These are phyloP conservation scores for Fusarium dimerum DNA, from an alignment of 2,329 filamentous ascomycete species.

Conservation along the genomic window DNA sequence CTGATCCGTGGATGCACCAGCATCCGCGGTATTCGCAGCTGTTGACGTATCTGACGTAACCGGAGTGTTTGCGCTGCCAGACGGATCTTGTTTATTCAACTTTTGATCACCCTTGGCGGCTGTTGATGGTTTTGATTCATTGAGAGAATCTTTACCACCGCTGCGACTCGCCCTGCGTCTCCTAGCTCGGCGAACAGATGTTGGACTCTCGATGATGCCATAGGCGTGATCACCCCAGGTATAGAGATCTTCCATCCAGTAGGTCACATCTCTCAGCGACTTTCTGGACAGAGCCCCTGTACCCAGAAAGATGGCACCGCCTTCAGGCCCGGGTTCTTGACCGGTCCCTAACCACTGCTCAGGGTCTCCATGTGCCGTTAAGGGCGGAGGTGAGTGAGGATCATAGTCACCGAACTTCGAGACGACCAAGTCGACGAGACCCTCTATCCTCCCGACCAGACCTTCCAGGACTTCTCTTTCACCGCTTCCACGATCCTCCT, in stretches of 20 bases:
- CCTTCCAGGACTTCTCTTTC: conserved; percentile 92
- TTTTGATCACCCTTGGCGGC: background rate
- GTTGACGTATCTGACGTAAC: background rate
- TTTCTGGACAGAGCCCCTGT: conserved; percentile 70
- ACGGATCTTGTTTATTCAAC: background rate
- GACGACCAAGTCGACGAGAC: conserved; percentile 84
- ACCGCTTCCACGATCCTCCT: conserved; percentile 91
- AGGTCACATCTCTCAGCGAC: conserved; percentile 71
- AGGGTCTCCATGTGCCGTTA: conserved; percentile 23
- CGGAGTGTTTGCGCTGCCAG: background rate
- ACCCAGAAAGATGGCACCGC: conserved; percentile 86
- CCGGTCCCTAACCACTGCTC: conserved; percentile 73
- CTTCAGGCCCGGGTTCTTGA: conserved; percentile 65
- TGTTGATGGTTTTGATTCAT: background rate
- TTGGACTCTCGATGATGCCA: conserved; percentile 78
- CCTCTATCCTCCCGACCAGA: conserved; percentile 76
- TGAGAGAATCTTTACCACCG: conserved; percentile 6
- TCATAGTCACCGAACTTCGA: conserved; percentile 72
- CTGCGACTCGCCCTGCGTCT: conserved; percentile 32
- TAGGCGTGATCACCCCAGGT: conserved; percentile 82
- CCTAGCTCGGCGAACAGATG: conserved; percentile 59
- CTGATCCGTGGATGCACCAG: conserved; percentile 12
- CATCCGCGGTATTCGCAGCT: conserved; percentile 1
- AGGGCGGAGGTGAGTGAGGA: conserved; percentile 23
- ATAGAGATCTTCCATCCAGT: conserved; percentile 90